phyloP scores from a whole-genome alignment of 2,329 filamentous ascomycete species.

The Alternaria brassicicola region DNA sequence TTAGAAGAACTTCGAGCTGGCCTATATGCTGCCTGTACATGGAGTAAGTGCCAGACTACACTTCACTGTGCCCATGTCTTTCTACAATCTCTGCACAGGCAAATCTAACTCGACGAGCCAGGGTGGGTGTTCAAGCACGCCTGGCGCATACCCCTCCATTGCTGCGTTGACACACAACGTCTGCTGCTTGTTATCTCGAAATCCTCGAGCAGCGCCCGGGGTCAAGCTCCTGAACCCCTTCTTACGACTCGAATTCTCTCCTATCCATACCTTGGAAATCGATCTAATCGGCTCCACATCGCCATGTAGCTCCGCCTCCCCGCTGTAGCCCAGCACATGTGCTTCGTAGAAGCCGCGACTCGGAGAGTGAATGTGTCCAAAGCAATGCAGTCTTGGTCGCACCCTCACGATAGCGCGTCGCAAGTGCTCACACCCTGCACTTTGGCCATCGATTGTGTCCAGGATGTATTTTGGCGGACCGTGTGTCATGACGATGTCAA shows the following conservation, averaged over 20 bases:
- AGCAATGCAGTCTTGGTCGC: conserved; percentile 61
- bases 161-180: conserved; percentile 63
- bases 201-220: conserved; percentile 33
- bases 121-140: conserved; percentile 56
- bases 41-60: neutral
- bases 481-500: conserved; percentile 67
- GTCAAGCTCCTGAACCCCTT: conserved; percentile 33
- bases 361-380: conserved; percentile 63
- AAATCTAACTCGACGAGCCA: conserved; percentile 61
- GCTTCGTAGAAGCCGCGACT: conserved; percentile 47
- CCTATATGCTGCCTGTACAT: neutral
- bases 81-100: neutral
- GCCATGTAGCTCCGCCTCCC: neutral
- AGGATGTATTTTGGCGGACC: conserved; percentile 61
- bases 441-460: conserved; percentile 49
- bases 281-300: conserved; percentile 15
- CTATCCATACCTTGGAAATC: conserved; percentile 28
- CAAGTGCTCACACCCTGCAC: conserved; percentile 62
- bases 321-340: conserved; percentile 38
- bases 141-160: conserved; percentile 54
- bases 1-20: neutral
- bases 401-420: conserved; percentile 54
- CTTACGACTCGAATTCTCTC: conserved; percentile 28
- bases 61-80: neutral
- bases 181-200: conserved; percentile 52